Percentiles rank a stretch among this genome's conserved stretches.
Evolutionary conservation across 352 stramenopile genomes (phyloP).

Genomic region (Globisporangium lucens): DNA sequence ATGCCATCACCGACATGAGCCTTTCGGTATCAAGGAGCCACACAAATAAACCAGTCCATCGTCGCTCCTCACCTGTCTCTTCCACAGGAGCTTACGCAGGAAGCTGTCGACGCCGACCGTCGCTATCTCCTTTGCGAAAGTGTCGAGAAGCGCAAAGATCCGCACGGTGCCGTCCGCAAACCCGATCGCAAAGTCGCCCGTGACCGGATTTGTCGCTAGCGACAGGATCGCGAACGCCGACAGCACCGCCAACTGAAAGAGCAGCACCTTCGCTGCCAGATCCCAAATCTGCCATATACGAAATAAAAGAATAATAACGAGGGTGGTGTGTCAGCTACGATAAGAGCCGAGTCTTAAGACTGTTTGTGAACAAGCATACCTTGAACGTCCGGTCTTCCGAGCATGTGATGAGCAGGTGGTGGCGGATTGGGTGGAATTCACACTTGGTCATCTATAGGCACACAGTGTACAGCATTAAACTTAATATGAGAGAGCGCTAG

Average conservation of each 20-base stretch:
- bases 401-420: conserved; percentile 64
- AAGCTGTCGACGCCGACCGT: conserved; percentile 46
- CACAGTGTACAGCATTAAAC: not conserved
- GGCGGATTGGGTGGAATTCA: conserved; percentile 68
- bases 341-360: not conserved
- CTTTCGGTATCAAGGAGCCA: not conserved
- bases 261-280: conserved; percentile 46
- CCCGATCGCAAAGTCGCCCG: conserved; percentile 59
- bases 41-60: not conserved
- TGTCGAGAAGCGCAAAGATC: conserved; percentile 51
- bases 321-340: not conserved
- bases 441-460: conserved; percentile 62
- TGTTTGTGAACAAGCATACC: conserved; percentile 21
- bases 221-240: conserved; percentile 75
- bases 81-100: conserved; percentile 30
- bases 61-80: conserved; percentile 29
- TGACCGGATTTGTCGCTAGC: conserved; percentile 54
- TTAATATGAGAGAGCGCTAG: not conserved
- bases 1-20: not conserved
- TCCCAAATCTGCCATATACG: conserved; percentile 63
- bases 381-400: conserved; percentile 87
- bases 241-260: conserved; percentile 76
- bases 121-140: conserved; percentile 53
- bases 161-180: conserved; percentile 70
- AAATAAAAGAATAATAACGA: not conserved